Base-by-base conservation (phyloP, 2,329 filamentous ascomycete species). In the Neonectria coccinea region DNA sequence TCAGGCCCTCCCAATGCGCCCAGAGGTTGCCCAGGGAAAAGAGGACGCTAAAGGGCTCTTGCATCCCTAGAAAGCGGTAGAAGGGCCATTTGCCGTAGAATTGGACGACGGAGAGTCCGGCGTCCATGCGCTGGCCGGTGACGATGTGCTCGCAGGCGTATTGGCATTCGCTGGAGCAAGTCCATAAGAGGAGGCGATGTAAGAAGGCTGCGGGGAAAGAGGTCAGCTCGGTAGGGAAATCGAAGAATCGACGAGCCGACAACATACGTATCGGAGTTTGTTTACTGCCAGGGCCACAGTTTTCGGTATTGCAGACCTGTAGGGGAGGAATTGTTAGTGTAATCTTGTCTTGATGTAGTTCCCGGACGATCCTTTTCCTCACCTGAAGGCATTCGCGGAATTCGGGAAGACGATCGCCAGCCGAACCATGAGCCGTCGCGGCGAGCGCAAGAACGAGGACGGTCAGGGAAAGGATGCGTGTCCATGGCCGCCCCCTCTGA, bases 21-120 rank as follows among this genome's bases (percentile, higher is more conserved):
- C 91, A 86, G 75, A 96, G 91, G 84, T 99, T 99, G 75, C 97
- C 88, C 56, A 97, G 85, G 69, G 92, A 97, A 85, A 97, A 99
- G 75, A 97, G 84, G 70, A 98, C 95, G 55, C 91, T 94, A 78
- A 94, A 93, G 64, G 95, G 94, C 82, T 99, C 96, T 82, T 99
- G 96, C 83, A 97, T 91, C 78, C 96, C 96, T 58, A 97, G 81
- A 75, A 97, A 86, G 70, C 96, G 92, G 79, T 90, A 85, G 82
- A 99, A 99, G 42, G 96, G 96, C 96, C 96, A 99, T 86, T 99
- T 99, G 33, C 96, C 96, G 82, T 99, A 94, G 84, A 94, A 99
- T 81, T 99, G 96, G 61, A 95, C 90, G 54, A 97, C 80, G 11
- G 89, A 86, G 31, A 88, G 87, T 65, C 88, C 86, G 67, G 86